These are phyloP conservation scores for Jacaranda mimosifolia DNA, from an alignment of 257 asterid genomes.

Conservation along the genomic window DNA sequence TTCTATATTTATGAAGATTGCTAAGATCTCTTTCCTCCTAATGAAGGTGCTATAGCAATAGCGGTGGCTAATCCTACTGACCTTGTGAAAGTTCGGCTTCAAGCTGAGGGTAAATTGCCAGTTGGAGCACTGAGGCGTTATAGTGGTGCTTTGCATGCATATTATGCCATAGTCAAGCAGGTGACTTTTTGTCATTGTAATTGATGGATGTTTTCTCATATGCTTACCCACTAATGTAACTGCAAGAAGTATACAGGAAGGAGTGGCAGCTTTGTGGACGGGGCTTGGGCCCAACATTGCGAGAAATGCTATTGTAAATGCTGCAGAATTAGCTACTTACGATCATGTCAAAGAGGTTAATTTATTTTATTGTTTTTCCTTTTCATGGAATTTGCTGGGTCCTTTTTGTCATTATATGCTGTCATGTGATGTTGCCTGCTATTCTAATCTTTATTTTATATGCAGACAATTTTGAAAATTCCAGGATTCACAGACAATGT, in stretches of 20 bases:
- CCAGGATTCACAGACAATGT: slow-evolving; percentile 86
- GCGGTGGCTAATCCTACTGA: slow-evolving; percentile 97
- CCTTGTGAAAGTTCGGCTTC: slow-evolving; percentile 96
- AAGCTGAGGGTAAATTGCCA: slow-evolving; percentile 87
- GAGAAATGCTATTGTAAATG: slow-evolving; percentile 87
- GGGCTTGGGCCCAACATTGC: slow-evolving; percentile 96
- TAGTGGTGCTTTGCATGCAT: slow-evolving; percentile 87
- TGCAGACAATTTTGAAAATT: slow-evolving; percentile 72
- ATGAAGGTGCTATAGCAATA: slow-evolving; percentile 91
- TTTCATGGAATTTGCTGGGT: slow-evolving; percentile 25
- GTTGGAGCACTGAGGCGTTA: slow-evolving; percentile 77
- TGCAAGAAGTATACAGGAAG: slow-evolving; percentile 73
- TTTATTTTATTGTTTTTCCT: background rate
- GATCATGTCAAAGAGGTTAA: slow-evolving; percentile 91
- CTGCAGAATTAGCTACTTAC: slow-evolving; percentile 95
- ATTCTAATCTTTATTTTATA: slow-evolving; percentile 42
- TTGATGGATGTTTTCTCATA: slow-evolving; percentile 24
- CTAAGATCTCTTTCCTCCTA: slow-evolving; percentile 29
- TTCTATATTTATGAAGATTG: slow-evolving; percentile 2
- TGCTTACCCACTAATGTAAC: slow-evolving; percentile 41
- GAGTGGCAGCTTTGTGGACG: slow-evolving; percentile 91
- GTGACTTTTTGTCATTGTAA: slow-evolving; percentile 47
- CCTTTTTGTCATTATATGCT: slow-evolving; percentile 8
- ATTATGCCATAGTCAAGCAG: slow-evolving; percentile 78
- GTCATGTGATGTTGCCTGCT: slow-evolving; percentile 30